These are phyloP conservation scores for Pseudogymnoascus sp. DNA, from an alignment of 2,329 filamentous ascomycete genomes.

Conservation along the genomic window DNA sequence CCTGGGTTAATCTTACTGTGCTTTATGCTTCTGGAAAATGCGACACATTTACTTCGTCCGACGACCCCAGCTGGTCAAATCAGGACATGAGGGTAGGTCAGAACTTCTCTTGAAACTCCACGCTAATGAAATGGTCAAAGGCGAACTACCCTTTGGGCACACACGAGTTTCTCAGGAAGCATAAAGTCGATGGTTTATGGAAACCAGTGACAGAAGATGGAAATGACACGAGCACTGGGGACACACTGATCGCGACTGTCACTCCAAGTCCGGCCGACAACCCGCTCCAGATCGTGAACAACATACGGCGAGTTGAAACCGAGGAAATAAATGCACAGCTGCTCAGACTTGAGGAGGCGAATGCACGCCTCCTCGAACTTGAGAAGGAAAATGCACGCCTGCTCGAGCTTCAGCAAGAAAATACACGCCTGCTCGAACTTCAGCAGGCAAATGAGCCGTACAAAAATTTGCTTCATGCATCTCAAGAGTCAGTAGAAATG, in stretches of 20 bases:
- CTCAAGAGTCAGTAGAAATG: background rate
- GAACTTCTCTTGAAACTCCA: background rate
- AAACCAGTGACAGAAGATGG: constrained; percentile 12
- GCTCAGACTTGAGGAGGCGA: constrained; percentile 3
- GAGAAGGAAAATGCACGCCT: constrained; percentile 10
- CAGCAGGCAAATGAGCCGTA: constrained; percentile 10
- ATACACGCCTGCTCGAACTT: constrained; percentile 10
- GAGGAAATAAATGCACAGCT: background rate
- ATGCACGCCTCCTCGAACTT: background rate
- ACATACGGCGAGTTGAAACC: constrained; percentile 10
- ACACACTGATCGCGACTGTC: constrained; percentile 6
- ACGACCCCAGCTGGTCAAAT: background rate
- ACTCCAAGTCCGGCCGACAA: constrained; percentile 9
- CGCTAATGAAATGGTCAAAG: constrained; percentile 6
- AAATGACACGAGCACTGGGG: constrained; percentile 12
- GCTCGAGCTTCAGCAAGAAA: too few species aligned
- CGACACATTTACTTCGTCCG: background rate
- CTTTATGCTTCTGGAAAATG: constrained; percentile 14
- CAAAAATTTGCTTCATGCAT: background rate
- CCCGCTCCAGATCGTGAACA: constrained; percentile 8
- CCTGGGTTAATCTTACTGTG: constrained; percentile 8
- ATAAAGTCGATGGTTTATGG: constrained; percentile 13
- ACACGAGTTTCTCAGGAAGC: constrained; percentile 14
- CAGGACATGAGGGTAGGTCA: constrained; percentile 14
- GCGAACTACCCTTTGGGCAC: constrained; percentile 10